Base-by-base conservation (phyloP, 768 basidiomycete genomes). In the Pholiota conissans region DNA sequence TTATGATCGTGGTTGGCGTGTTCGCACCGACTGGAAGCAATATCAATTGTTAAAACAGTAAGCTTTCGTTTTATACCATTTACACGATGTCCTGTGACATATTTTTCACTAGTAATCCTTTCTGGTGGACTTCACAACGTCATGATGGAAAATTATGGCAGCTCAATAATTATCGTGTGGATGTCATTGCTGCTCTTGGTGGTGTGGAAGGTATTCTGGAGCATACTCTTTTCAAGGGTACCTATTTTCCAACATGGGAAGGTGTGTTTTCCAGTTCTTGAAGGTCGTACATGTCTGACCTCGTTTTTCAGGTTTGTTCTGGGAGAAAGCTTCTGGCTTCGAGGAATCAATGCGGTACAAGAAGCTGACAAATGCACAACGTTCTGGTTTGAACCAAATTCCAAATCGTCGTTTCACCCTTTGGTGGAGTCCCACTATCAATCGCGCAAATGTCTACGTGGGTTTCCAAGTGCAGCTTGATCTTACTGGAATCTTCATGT, bases 381-480 rank as follows among this genome's bases (percentile, higher is more conserved):
- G 96, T 47, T 97, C 95, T 32, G 97, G 97, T 91, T 76, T 96
- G 42, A 93, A 93, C 70, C 95, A 96, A 71, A 96, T 98, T 70
- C 96, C 96, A 6, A 98, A 98, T 71, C 95, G 96, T 87, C 92
- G 93, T 11, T 98, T 98, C 79, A 98, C 96, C 3, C 81, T 99
- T 9, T 99, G 97, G 97, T 97, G 95, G 95, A 93, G 91, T 69
- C 95, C 95, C 24, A 98, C 96, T 0, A 98, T 98, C 79, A 98
- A 98, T 74, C 93, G 97, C 63, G 96, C 97, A 53, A 99, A 99
- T 69, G 95, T 98, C 69, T 97, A 97, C 67, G 95, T 98, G 71
- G 97, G 97, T 85, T 99, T 99, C 92, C 97, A 98, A 72, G 97
- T 99, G 18, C 96, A 98, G 68, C 84, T 99, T 46, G 97, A 99